phyloP scores from a whole-genome alignment of 2,329 filamentous ascomycete genomes.

The Sarocladiaceae sp. region DNA sequence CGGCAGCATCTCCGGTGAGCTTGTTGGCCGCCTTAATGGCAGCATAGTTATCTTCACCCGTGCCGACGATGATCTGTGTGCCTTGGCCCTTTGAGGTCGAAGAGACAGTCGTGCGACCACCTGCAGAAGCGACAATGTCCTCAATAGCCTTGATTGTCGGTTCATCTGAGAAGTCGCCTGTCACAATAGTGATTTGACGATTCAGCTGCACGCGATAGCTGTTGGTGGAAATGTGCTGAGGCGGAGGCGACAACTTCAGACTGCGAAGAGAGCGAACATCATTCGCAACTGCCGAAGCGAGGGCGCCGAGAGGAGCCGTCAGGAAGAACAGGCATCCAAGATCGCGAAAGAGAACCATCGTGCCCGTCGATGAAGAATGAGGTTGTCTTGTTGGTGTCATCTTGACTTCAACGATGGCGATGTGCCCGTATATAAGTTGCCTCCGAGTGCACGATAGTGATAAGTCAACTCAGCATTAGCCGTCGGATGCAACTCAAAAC shows the following conservation, averaged over 20 bases:
- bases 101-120: constrained; percentile 11
- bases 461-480: too few species aligned
- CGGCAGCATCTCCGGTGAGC: constrained; percentile 11
- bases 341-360: too few species aligned
- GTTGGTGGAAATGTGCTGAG: constrained; percentile 12
- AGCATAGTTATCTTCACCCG: constrained; percentile 9
- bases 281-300: neutral
- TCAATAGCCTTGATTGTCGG: constrained; percentile 11
- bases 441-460: too few species aligned
- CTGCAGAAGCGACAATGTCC: constrained; percentile 11
- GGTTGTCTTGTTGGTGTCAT: neutral
- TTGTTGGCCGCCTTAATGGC: constrained; percentile 12
- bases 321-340: too few species aligned
- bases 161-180: constrained; percentile 12
- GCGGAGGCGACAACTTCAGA: constrained; percentile 13
- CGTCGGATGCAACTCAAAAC: too few species aligned
- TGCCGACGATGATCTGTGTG: constrained; percentile 12
- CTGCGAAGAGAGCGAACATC: neutral
- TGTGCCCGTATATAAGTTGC: neutral
- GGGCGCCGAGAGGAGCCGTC: neutral
- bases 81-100: constrained; percentile 1
- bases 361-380: too few species aligned
- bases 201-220: constrained; percentile 9
- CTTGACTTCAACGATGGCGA: neutral
- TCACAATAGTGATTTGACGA: constrained; percentile 12